phyloP scores from a whole-genome alignment of 768 basidiomycete species.

The Fomitopsis serialis region DNA sequence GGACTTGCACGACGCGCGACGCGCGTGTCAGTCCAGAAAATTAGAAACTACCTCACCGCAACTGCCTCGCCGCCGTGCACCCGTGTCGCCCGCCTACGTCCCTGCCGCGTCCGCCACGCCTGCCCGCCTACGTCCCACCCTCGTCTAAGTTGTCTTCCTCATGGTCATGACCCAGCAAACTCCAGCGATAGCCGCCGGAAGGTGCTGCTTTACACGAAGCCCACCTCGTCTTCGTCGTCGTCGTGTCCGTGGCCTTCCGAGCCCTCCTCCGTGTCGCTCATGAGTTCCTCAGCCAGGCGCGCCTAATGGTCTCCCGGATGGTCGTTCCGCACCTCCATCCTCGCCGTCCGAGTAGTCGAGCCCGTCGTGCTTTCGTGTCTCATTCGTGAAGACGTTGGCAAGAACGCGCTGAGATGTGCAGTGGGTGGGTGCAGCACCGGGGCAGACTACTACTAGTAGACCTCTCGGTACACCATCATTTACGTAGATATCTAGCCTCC shows the following conservation, averaged over 20 bases:
- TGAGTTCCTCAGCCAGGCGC: conserved; percentile 65
- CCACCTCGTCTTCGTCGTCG: conserved; percentile 55
- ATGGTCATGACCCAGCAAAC: conserved; percentile 65
- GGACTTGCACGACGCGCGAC: too few relatives aligned
- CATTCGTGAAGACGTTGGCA: conserved; percentile 20
- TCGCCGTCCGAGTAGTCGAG: conserved; percentile 35
- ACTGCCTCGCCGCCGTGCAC: too few relatives aligned
- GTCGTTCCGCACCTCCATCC: conserved; percentile 36
- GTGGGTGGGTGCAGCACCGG: not conserved
- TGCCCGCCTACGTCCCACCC: too few relatives aligned
- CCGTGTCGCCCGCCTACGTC: too few relatives aligned
- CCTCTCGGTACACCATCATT: not conserved
- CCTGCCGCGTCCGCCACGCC: too few relatives aligned
- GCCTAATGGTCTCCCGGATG: conserved; percentile 55
- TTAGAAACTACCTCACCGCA: too few relatives aligned
- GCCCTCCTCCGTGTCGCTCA: conserved; percentile 34
- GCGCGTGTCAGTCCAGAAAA: too few relatives aligned
- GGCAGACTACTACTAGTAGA: not conserved
- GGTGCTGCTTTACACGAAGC: conserved; percentile 67
- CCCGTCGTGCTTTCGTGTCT: conserved; percentile 13
- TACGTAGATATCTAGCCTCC: not conserved
- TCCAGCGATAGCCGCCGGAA: conserved; percentile 54
- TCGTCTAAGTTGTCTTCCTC: conserved; percentile 43
- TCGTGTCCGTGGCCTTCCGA: conserved; percentile 16
- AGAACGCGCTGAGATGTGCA: conserved; percentile 1